These are phyloP conservation scores for Lactifluus subvellereus DNA, from an alignment of 768 basidiomycete genomes.

Conservation along the genomic window DNA sequence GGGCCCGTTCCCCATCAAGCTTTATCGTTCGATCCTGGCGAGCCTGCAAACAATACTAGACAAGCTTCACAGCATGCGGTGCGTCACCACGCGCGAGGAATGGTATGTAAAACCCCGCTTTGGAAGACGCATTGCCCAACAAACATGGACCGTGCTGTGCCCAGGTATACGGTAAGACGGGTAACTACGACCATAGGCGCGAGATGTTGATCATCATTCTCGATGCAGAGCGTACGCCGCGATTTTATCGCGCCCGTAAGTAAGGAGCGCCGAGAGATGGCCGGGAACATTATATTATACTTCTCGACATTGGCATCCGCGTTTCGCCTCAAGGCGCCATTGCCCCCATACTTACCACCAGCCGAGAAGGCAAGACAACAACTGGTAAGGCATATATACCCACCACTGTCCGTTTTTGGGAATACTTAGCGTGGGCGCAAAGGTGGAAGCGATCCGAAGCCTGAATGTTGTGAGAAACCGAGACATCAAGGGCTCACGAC, in stretches of 20 bases:
- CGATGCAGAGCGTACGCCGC: conserved; percentile 59
- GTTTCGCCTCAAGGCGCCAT: conserved; percentile 79
- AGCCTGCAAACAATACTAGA: conserved; percentile 84
- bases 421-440: neutral
- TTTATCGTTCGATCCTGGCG: conserved; percentile 79
- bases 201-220: neutral
- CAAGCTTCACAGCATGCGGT: conserved; percentile 90
- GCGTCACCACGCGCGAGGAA: conserved; percentile 93
- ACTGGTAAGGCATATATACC: conserved; percentile 44
- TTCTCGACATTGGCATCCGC: conserved; percentile 76
- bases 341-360: conserved; percentile 95
- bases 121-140: neutral
- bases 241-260: conserved; percentile 93
- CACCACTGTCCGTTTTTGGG: neutral
- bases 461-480: conserved; percentile 87
- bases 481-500: conserved; percentile 72
- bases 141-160: neutral
- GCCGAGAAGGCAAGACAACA: conserved; percentile 79
- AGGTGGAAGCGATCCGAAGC: conserved; percentile 78
- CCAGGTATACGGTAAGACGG: conserved; percentile 63
- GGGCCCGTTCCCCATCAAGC: conserved; percentile 83
- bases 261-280: conserved; percentile 86
- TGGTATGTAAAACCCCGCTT: conserved; percentile 47
- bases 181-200: neutral
- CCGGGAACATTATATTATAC: conserved; percentile 88